These are phyloP conservation scores for Aspergillus sp. DNA, from an alignment of 2,329 filamentous ascomycete genomes.

Conservation along the genomic window DNA sequence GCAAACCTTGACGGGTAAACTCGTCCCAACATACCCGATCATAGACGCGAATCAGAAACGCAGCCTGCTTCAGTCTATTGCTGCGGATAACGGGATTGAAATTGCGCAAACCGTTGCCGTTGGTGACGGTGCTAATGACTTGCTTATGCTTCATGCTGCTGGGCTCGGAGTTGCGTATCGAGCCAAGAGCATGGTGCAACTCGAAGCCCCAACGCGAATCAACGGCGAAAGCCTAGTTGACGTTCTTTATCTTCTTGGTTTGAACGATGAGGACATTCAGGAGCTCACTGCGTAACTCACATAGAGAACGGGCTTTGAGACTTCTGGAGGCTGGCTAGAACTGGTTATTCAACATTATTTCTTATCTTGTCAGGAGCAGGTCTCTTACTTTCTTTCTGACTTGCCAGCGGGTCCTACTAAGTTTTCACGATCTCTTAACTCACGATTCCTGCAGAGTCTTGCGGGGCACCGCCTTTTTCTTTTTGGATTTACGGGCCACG, in stretches of 20 bases:
- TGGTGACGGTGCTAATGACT: constrained; percentile 65
- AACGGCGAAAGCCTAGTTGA: constrained; percentile 60
- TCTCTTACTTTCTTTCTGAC: background rate
- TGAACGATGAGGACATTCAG: constrained; percentile 50
- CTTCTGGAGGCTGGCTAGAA: background rate
- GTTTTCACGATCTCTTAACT: background rate
- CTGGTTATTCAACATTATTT: background rate
- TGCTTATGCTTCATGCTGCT: constrained; percentile 63
- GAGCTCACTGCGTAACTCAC: constrained; percentile 36
- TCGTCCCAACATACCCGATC: constrained; percentile 55
- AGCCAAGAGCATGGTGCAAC: constrained; percentile 64
- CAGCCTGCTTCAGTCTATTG: constrained; percentile 55
- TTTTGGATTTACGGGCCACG: background rate
- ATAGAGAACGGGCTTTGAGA: background rate
- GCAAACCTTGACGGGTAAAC: constrained; percentile 56
- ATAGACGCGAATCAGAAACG: constrained; percentile 61
- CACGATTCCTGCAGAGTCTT: background rate
- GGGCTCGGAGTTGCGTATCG: constrained; percentile 64
- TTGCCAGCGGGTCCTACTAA: background rate
- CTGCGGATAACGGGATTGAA: constrained; percentile 54
- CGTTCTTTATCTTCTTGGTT: constrained; percentile 58
- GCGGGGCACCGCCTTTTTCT: background rate
- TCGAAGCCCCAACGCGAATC: constrained; percentile 58
- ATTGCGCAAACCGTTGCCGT: constrained; percentile 58
- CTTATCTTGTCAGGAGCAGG: background rate